Evolutionary conservation across 768 basidiomycete genomes (phyloP).

Genomic region (Serendipita vermifera): DNA sequence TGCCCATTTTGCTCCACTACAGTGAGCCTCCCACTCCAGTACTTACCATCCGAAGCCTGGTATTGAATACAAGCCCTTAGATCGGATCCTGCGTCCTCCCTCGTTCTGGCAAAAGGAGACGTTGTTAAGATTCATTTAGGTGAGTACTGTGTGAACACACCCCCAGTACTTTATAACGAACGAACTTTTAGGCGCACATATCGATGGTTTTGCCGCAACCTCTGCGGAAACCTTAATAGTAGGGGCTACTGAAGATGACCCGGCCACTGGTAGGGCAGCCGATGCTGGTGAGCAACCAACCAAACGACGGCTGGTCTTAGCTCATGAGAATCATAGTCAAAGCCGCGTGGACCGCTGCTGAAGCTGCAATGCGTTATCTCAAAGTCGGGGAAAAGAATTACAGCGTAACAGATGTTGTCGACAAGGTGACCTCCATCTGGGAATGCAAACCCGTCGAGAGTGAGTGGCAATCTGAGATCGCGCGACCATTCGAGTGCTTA

Average conservation of each 20-base stretch:
- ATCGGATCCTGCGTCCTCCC: conserved; percentile 58
- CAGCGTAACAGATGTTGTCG: conserved; percentile 79
- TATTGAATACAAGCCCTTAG: conserved; percentile 26
- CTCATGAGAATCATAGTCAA: conserved; percentile 38
- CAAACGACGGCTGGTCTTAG: not conserved
- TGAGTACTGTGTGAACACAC: not conserved
- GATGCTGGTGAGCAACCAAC: conserved; percentile 39
- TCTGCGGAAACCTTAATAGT: conserved; percentile 88
- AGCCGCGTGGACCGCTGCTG: conserved; percentile 88
- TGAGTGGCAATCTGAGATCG: conserved; percentile 21
- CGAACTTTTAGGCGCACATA: conserved; percentile 51
- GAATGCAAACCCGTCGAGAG: conserved; percentile 93
- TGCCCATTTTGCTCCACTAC: conserved; percentile 92
- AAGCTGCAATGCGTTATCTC: conserved; percentile 79
- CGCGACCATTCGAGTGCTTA: not conserved
- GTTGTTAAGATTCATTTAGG: conserved; percentile 90
- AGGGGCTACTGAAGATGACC: conserved; percentile 56
- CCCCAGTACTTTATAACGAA: not conserved
- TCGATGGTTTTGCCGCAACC: conserved; percentile 92
- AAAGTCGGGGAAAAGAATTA: conserved; percentile 94
- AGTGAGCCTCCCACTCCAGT: conserved; percentile 37
- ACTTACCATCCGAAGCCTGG: not conserved
- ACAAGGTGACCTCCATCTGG: conserved; percentile 55
- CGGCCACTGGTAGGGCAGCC: conserved; percentile 74
- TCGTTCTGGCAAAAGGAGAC: conserved; percentile 67